Base-by-base conservation (phyloP, 2,329 filamentous ascomycete species). In the Sporothrix luriei region DNA sequence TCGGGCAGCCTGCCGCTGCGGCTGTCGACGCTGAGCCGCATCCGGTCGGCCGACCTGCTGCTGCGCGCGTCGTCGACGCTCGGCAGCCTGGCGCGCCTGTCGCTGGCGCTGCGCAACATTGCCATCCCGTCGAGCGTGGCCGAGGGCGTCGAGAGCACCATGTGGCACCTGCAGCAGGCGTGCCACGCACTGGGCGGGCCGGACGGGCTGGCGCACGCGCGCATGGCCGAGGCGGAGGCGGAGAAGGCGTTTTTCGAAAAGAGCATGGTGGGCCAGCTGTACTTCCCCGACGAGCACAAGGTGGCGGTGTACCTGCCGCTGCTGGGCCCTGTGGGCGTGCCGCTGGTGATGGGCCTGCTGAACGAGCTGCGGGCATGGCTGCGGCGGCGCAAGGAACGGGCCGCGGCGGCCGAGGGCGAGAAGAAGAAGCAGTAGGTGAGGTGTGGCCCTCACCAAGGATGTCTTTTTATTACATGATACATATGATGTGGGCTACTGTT, bases 211-310 rank as follows among this genome's bases (percentile, higher is more conserved):
- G 86, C 90, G 72, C 89, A 94, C 77, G 94, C 94, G 0, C 87
- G 92, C 11, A 88, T 93, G 61, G 95, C 95, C 6, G 94, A 97
- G 79, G 86, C 88, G 2, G 93, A 96, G 77, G 94, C 93, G 0
- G 95, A 99, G 78, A 89, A 91, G 71, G 94, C 94, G 0, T 99
- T 99, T 80, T 99, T 99, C 75, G 95, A 99, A 80, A 97, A 97
- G 80, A 97, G 92, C 76, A 99, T 99, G 95, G 95, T 99, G 14
- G 95, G 94, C 0, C 95, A 98, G 81, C 90, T 98, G 2, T 99
- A 98, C 79, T 99, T 99, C 79, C 95, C 95, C 0, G 95, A 99
- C 76, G 95, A 99, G 81, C 95, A 99, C 79, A 99, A 98, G 80
- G 88, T 99, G 29, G 95, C 95, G 0, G 95, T 99, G 0, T 99